Conservation (phyloP, 768 basidiomycete genomes). For the Trametes gibbosa region DNA sequence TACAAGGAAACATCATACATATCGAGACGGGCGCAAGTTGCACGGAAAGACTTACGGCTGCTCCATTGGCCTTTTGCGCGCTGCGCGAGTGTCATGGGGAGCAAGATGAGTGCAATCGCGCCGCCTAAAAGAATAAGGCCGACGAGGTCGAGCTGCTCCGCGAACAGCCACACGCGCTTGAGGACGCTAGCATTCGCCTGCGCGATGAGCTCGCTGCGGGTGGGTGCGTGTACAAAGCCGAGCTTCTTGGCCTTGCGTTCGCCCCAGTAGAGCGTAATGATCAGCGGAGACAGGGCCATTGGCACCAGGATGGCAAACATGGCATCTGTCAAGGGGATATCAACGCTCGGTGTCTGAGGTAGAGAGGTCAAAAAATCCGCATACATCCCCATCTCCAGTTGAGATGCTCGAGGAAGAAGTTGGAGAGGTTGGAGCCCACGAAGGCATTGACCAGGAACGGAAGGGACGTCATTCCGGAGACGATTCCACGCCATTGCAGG, state of each 20-base stretch:
- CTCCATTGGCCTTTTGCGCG: slow-evolving; percentile 23
- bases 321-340: slow-evolving; percentile 15
- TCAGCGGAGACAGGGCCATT: slow-evolving; percentile 22
- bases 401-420: slow-evolving; percentile 38
- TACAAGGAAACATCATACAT: slow-evolving; percentile 18
- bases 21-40: neutral
- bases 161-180: slow-evolving; percentile 30
- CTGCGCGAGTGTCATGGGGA: slow-evolving; percentile 30
- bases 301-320: slow-evolving; percentile 34
- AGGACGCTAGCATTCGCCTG: slow-evolving; percentile 25
- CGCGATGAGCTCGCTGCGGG: slow-evolving; percentile 1
- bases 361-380: slow-evolving; percentile 14
- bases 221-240: slow-evolving; percentile 17
- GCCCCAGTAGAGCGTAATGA: slow-evolving; percentile 27
- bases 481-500: slow-evolving; percentile 35
- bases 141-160: slow-evolving; percentile 30
- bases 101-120: slow-evolving; percentile 28
- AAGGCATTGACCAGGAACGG: slow-evolving; percentile 64
- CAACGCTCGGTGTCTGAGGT: neutral
- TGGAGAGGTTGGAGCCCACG: slow-evolving; percentile 55
- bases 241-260: slow-evolving; percentile 26
- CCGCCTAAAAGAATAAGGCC: slow-evolving; percentile 30
- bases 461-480: slow-evolving; percentile 42
- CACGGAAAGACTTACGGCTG: slow-evolving; percentile 17
- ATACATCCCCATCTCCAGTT: slow-evolving; percentile 71